Percentiles rank a stretch among this genome's conserved stretches.
phyloP scores from a whole-genome alignment of 768 basidiomycete species.

The Suillus paluster region DNA sequence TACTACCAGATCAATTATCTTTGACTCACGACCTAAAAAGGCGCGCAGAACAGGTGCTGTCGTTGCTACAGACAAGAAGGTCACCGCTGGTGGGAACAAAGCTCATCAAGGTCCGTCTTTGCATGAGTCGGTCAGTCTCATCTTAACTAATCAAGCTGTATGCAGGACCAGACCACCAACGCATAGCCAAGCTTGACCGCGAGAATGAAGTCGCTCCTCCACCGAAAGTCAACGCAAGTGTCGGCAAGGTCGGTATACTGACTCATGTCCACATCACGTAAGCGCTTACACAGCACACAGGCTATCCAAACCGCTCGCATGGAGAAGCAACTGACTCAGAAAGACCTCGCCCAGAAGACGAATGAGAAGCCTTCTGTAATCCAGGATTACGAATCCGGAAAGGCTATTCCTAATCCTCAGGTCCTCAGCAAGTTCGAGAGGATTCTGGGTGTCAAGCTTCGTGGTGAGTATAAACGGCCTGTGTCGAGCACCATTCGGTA shows the following conservation, averaged over 20 bases:
- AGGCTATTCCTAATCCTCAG: constrained; percentile 85
- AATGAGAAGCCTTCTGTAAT: constrained; percentile 91
- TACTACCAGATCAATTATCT: neutral
- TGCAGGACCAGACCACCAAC: constrained; percentile 89
- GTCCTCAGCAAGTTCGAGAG: constrained; percentile 91
- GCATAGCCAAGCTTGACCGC: constrained; percentile 91
- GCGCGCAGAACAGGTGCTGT: constrained; percentile 78
- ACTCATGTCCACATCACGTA: constrained; percentile 11
- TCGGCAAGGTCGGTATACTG: constrained; percentile 67
- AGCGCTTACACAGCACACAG: constrained; percentile 39
- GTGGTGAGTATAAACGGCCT: constrained; percentile 58
- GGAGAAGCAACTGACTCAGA: constrained; percentile 84
- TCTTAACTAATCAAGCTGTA: neutral
- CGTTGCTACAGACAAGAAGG: constrained; percentile 84
- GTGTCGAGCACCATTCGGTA: neutral
- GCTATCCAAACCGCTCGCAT: constrained; percentile 83
- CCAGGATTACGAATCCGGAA: constrained; percentile 89
- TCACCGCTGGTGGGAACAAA: constrained; percentile 72
- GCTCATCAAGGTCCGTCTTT: constrained; percentile 63
- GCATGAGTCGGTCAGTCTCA: neutral
- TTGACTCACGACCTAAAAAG: constrained; percentile 39
- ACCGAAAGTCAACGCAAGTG: constrained; percentile 70
- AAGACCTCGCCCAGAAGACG: constrained; percentile 89
- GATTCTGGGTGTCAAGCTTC: constrained; percentile 82
- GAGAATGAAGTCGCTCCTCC: constrained; percentile 97